A percentile compares a stretch with the other conserved stretches of the same genome.
These are phyloP conservation scores for Plenodomus biglobosus DNA, from an alignment of 2,329 filamentous ascomycete species.

Conservation along the genomic window DNA sequence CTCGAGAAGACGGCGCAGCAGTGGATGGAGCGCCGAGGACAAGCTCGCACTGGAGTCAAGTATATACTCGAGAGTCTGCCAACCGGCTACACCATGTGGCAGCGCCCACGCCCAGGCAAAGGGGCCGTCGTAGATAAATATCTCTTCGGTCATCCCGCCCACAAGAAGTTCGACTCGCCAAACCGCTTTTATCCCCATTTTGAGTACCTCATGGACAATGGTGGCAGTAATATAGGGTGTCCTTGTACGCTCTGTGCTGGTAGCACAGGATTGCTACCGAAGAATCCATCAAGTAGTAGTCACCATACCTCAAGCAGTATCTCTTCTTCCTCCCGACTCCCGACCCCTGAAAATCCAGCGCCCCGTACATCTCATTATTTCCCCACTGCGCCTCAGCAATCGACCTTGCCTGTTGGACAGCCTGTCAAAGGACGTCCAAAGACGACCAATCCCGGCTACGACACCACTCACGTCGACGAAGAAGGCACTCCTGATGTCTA, in stretches of 20 bases:
- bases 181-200: slow-evolving; percentile 61
- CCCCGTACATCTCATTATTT: background rate
- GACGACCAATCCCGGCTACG: slow-evolving; percentile 17
- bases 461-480: slow-evolving; percentile 45
- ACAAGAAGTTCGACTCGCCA: slow-evolving; percentile 56
- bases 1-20: slow-evolving; percentile 50
- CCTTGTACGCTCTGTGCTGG: slow-evolving; percentile 53
- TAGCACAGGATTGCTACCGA: slow-evolving; percentile 20
- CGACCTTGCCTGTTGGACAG: too few species aligned
- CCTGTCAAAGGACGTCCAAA: slow-evolving; percentile 23
- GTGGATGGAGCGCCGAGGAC: slow-evolving; percentile 52
- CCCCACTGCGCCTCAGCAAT: too few species aligned
- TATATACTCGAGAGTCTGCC: slow-evolving; percentile 59
- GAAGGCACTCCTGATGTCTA: slow-evolving; percentile 59
- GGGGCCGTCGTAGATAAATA: slow-evolving; percentile 54
- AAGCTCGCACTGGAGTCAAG: slow-evolving; percentile 38
- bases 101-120: slow-evolving; percentile 49
- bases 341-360: background rate
- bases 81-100: slow-evolving; percentile 56
- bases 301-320: background rate
- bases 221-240: slow-evolving; percentile 48
- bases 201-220: slow-evolving; percentile 55
- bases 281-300: slow-evolving; percentile 9
- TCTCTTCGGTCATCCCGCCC: slow-evolving; percentile 59
- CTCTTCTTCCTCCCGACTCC: slow-evolving; percentile 5